Evolutionary conservation across 202 grass and related monocot genomes (phyloP).

Genomic region (Zoysia matrella): DNA sequence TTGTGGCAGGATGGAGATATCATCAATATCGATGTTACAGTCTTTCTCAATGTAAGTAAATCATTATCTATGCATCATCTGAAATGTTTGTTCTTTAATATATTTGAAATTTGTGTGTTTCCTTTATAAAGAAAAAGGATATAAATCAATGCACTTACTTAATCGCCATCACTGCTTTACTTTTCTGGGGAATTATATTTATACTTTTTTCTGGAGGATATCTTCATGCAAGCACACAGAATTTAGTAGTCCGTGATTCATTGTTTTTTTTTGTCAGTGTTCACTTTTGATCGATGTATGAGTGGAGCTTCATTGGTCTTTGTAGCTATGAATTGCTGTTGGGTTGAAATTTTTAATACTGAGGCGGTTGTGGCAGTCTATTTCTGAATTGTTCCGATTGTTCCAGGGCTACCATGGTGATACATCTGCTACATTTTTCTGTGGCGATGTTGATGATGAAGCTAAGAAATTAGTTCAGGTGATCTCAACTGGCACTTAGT

Average conservation of each 20-base stretch:
- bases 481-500: slow-evolving; percentile 13
- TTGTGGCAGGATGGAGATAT: slow-evolving; percentile 89
- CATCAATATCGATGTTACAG: slow-evolving; percentile 96
- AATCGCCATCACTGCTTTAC: background rate
- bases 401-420: slow-evolving; percentile 97
- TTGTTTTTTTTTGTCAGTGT: background rate
- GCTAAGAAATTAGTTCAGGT: slow-evolving; percentile 97
- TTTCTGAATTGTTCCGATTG: slow-evolving; percentile 30
- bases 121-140: background rate
- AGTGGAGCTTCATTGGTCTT: slow-evolving; percentile 10
- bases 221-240: background rate
- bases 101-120: background rate
- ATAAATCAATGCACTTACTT: background rate
- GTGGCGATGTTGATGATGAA: slow-evolving; percentile 81
- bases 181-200: slow-evolving; percentile 19
- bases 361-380: background rate
- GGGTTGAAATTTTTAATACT: slow-evolving; percentile 13
- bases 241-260: background rate
- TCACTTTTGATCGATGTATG: background rate
- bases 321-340: background rate
- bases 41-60: slow-evolving; percentile 90
- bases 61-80: slow-evolving; percentile 14
- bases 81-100: slow-evolving; percentile 23
- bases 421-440: slow-evolving; percentile 93
- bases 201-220: background rate